These are phyloP conservation scores for Clavispora fructus DNA, from an alignment of 805 yeast genomes.

Conservation along the genomic window DNA sequence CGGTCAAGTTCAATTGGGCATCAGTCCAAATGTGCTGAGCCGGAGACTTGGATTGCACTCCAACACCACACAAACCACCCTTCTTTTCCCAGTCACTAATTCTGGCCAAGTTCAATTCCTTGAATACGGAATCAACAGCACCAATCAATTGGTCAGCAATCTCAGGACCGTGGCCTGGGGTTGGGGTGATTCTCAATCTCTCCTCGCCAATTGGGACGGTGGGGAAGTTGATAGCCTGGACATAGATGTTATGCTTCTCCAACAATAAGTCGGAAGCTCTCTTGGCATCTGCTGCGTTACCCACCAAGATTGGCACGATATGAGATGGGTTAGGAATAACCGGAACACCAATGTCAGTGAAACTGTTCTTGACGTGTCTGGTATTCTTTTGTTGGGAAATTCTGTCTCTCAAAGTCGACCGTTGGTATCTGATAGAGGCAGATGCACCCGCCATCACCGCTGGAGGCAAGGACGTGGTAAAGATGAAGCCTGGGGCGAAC, in stretches of 20 bases:
- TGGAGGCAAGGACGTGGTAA: constrained; percentile 97
- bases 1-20: constrained; percentile 60
- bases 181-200: constrained; percentile 95
- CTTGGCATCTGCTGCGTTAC: constrained; percentile 91
- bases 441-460: constrained; percentile 93
- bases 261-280: constrained; percentile 84
- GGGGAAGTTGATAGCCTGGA: constrained; percentile 98
- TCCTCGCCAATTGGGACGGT: constrained; percentile 95
- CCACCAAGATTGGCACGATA: constrained; percentile 91
- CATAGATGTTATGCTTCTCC: constrained; percentile 81
- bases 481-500: constrained; percentile 94
- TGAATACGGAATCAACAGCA: constrained; percentile 79
- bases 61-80: constrained; percentile 94
- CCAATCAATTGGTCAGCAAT: constrained; percentile 69
- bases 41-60: constrained; percentile 42
- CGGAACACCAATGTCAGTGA: constrained; percentile 75
- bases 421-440: constrained; percentile 80
- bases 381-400: constrained; percentile 81
- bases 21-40: constrained; percentile 84
- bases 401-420: constrained; percentile 72
- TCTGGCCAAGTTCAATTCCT: constrained; percentile 67
- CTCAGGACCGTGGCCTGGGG: constrained; percentile 88
- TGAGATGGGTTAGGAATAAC: constrained; percentile 97
- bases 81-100: constrained; percentile 66
- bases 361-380: constrained; percentile 71